A percentile compares a stretch with the other conserved stretches of the same genome.
phyloP scores from a whole-genome alignment of 192 early-diverging fungal species.

The Gigaspora rosea region DNA sequence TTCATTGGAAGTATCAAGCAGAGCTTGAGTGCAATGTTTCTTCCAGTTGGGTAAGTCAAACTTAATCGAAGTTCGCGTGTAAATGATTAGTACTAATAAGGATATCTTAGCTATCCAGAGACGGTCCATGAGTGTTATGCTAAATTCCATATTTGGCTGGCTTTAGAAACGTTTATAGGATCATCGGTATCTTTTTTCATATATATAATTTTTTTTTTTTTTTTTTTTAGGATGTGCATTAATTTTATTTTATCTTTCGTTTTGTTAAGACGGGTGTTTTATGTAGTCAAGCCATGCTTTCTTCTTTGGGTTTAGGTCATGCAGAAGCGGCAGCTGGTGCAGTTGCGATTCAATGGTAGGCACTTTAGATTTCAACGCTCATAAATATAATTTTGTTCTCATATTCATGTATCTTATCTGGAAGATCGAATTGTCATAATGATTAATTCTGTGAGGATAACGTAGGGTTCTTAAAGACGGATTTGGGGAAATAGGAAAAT shows the following conservation, averaged over 20 bases:
- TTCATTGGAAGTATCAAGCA: slow-evolving; percentile 37
- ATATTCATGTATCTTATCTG: not conserved
- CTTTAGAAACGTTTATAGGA: slow-evolving; percentile 64
- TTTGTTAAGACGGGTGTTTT: slow-evolving; percentile 57
- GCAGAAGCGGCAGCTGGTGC: slow-evolving; percentile 59
- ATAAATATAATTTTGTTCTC: not conserved
- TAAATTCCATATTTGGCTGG: slow-evolving; percentile 59
- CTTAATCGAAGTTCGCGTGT: not conserved
- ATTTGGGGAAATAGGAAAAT: slow-evolving; percentile 66
- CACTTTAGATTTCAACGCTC: not conserved
- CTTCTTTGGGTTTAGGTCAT: slow-evolving; percentile 57
- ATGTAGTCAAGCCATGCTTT: slow-evolving; percentile 67
- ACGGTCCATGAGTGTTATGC: slow-evolving; percentile 60
- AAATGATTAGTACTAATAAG: not conserved
- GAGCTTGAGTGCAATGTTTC: slow-evolving; percentile 56
- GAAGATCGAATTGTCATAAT: not conserved
- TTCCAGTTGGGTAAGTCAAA: slow-evolving; percentile 52
- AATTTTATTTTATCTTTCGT: slow-evolving; percentile 4
- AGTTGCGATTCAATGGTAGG: slow-evolving; percentile 65
- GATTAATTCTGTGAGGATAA: slow-evolving; percentile 7
- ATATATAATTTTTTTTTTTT: not conserved
- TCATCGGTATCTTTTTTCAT: slow-evolving; percentile 46
- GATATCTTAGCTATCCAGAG: slow-evolving; percentile 50
- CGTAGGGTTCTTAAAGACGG: slow-evolving; percentile 66
- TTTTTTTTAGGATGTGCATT: not conserved